Evolutionary conservation across 768 basidiomycete genomes (phyloP), one percentile per base, ranked within the genome.

Genomic region (Kwoniella pini): DNA sequence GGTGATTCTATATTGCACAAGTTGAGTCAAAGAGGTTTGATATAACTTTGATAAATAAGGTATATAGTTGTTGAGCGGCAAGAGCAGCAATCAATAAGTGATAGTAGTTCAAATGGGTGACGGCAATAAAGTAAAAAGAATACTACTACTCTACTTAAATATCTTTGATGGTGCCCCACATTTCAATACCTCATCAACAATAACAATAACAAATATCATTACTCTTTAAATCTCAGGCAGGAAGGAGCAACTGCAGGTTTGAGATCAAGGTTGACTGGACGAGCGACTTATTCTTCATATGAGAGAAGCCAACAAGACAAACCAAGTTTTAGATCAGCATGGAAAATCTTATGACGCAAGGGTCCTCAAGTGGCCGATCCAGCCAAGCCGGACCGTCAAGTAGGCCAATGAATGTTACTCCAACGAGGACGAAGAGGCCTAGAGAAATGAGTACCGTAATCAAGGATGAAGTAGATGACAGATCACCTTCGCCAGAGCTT

Each of bases 401-500:
- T 7, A 30, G 45, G 11, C 55, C 54, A 17, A 33, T 21, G 21
- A 55, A 33, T 40, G 31, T 42, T n/a, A 7, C 54, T 15, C 26
- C 54, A 0, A 21, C 57, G 9, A 60, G 53, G 42, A 21, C 57
- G 9, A 60, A 60, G 50, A n/a, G 58, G 36, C 58, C 38, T 4
- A 11, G 58, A 33, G 58, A 62, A 22, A 53, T 44, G 11, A 26
- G 21, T 44, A 17, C 19, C 4, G 2, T 7, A 13, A 45, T 57
- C 28, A 57, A 57, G 55, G 21, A 36, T 15, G 62, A 63, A 38
- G 56, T 50, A 13, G 24, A 42, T 38, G 54, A 48, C 11, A 54
- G 51, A 2, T 27, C 56, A 7, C 49, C 64, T 13, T 24, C 24
- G 1, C 57, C 62, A 9, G 68, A 69, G 54, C 40, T 50, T 27